Evolutionary conservation across 345 rosid genomes (phyloP).

Genomic region (Gossypium ekmanianum): DNA sequence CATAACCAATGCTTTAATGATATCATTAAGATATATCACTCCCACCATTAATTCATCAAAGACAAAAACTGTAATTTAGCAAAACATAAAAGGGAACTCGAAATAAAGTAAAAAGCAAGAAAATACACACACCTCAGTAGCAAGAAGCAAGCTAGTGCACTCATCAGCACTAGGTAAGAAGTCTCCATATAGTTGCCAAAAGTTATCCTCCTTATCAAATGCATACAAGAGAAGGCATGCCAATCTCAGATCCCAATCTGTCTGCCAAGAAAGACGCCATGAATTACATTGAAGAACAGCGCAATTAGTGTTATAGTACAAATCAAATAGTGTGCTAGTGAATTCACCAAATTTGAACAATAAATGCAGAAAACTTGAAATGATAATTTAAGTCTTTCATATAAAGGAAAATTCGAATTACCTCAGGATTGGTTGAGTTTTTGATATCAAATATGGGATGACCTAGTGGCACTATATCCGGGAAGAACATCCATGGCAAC

Average conservation of each 20-base stretch:
- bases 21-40: neutral
- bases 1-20: neutral
- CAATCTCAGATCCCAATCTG: slow-evolving; percentile 92
- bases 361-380: neutral
- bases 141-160: slow-evolving; percentile 87
- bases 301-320: no score
- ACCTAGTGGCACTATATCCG: slow-evolving; percentile 81
- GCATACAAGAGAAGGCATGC: slow-evolving; percentile 85
- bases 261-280: slow-evolving; percentile 44
- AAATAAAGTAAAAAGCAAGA: neutral
- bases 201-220: slow-evolving; percentile 68
- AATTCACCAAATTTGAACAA: slow-evolving; percentile 13
- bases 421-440: slow-evolving; percentile 90
- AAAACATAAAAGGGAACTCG: neutral
- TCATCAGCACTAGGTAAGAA: slow-evolving; percentile 82
- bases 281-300: neutral
- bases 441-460: slow-evolving; percentile 93
- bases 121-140: slow-evolving; percentile 62
- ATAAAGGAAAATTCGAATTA: slow-evolving; percentile 19
- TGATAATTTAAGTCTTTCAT: neutral
- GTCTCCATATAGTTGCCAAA: slow-evolving; percentile 92
- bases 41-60: neutral
- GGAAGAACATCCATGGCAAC: slow-evolving; percentile 98
- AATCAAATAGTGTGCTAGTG: neutral
- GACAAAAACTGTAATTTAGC: neutral